A percentile compares a stretch with the other conserved stretches of the same genome.
Conservation (phyloP, 768 basidiomycete genomes). For the Leccinum broughii region DNA sequence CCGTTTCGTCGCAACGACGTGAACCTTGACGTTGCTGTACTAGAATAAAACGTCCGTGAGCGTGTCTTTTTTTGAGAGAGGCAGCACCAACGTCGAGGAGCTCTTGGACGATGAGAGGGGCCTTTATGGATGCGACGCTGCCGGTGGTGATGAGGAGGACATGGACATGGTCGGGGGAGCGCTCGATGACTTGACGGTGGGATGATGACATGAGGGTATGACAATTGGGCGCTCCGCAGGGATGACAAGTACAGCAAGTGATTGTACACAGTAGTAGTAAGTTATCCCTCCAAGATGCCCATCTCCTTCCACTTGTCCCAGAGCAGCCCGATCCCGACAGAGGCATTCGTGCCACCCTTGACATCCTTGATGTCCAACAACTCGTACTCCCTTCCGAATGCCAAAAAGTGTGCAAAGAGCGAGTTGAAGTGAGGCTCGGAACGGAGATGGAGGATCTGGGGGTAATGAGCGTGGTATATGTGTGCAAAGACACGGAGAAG, state of each 20-base stretch:
- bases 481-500: conserved; percentile 97
- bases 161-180: conserved; percentile 40
- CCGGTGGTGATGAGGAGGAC: conserved; percentile 87
- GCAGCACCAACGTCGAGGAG: conserved; percentile 51
- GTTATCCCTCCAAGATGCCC: conserved; percentile 60
- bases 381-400: conserved; percentile 94
- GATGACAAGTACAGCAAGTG: conserved; percentile 5
- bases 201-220: conserved; percentile 12
- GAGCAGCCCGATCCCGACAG: conserved; percentile 75
- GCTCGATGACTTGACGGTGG: conserved; percentile 28
- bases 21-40: conserved; percentile 74
- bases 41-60: conserved; percentile 30
- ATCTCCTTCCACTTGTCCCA: conserved; percentile 92
- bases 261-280: not conserved
- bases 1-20: conserved; percentile 80
- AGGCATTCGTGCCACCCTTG: conserved; percentile 59
- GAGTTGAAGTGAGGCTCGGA: conserved; percentile 96
- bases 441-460: conserved; percentile 87
- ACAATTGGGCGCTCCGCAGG: conserved; percentile 3
- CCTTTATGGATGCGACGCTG: conserved; percentile 95
- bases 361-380: conserved; percentile 88
- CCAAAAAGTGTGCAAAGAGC: conserved; percentile 95
- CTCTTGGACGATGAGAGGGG: conserved; percentile 82
- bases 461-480: conserved; percentile 94
- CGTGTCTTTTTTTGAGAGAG: not conserved